Base-by-base conservation (phyloP, 2,329 filamentous ascomycete species). In the Calonectria pseudoturangicola region DNA sequence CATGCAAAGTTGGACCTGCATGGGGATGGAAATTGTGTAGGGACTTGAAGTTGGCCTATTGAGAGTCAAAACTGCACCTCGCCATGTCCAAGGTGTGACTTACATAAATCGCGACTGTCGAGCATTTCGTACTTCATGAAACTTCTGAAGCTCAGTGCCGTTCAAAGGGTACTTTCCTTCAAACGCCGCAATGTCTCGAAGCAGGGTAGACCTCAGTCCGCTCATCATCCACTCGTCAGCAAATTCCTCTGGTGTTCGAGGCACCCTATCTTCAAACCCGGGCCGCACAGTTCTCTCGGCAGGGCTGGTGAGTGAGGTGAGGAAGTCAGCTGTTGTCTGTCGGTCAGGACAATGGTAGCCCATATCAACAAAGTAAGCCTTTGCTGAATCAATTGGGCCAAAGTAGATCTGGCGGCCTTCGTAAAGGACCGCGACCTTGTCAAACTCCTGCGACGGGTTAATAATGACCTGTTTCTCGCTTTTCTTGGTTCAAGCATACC, bases 391-490 rank as follows among this genome's bases (percentile, higher is more conserved):
- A 0, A 87, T 86, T 5, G 84, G 85, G 10, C 92, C 92, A 76
- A 92, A 93, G 83, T 88, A 94, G 66, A 93, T 90, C 77, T 92
- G 91, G 68, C 89, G 89, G 8, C 92, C 92, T 75, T 93, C 89
- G 78, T 93, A 92, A 2, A 93, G 87, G 1, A 94, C 85, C 3
- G 92, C 84, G 0, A 91, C 92, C 80, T 93, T 93, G 83, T 93
- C 92, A 75, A 94, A 93, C 2, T 90, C 80, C 74, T 91, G 87
- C 6, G 47, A 4, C 16, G 15, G 41, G 39, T 56, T 39, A 56
- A 54, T 15, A 2, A 10, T 45, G 15, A 15, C 21, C 2, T 60
- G 6, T 2, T 41, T 60, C 7, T 27, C 3, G 10, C 13, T 41
- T n/a, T 4, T 4, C 8, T 9, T 54, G 18, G 41, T 18, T 13